phyloP scores from a whole-genome alignment of 768 basidiomycete genomes.

The Phaffia tasmanica region DNA sequence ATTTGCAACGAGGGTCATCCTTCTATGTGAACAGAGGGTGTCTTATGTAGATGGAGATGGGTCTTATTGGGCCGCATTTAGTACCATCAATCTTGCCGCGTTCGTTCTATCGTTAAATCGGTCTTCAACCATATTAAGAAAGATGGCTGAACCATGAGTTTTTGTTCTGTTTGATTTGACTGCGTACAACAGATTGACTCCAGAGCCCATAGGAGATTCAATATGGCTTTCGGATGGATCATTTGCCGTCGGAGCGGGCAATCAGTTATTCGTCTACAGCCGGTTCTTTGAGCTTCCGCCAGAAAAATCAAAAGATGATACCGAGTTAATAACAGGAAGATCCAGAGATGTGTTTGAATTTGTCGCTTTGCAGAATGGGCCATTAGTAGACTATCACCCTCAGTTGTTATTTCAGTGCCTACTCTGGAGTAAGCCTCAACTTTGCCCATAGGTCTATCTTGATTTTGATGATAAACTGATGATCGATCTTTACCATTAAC shows the following conservation, averaged over 20 bases:
- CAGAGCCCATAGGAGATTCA: constrained; percentile 71
- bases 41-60: constrained; percentile 66
- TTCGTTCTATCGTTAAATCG: constrained; percentile 38
- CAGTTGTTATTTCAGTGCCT: constrained; percentile 85
- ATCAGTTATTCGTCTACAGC: constrained; percentile 71
- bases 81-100: constrained; percentile 55
- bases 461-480: not conserved
- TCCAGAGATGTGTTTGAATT: constrained; percentile 60
- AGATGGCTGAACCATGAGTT: not conserved
- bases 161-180: not conserved
- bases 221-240: constrained; percentile 81
- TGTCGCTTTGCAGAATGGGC: constrained; percentile 72
- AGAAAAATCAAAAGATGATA: constrained; percentile 16
- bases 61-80: constrained; percentile 30
- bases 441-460: not conserved
- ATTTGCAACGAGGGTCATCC: constrained; percentile 61
- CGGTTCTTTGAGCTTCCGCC: constrained; percentile 33
- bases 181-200: constrained; percentile 51
- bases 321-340: constrained; percentile 26
- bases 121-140: not conserved
- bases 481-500: not conserved
- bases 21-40: constrained; percentile 88
- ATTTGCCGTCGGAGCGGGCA: constrained; percentile 67
- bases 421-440: constrained; percentile 60
- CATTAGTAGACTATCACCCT: constrained; percentile 82